phyloP scores from a whole-genome alignment of 371 early-diverging fungal species.

The Chytridium lagenaria region DNA sequence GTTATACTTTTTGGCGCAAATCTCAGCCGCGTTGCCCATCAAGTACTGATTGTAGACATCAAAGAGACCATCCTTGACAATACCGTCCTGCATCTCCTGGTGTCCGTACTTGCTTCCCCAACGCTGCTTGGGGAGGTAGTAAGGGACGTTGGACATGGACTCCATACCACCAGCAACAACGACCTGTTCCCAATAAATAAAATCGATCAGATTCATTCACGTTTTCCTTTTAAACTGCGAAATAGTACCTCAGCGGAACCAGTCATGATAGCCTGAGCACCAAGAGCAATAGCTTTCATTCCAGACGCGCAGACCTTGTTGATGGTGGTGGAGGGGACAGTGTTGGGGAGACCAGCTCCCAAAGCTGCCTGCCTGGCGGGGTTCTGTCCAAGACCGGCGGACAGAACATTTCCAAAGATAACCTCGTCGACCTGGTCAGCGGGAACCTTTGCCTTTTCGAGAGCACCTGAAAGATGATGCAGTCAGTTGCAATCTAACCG shows the following conservation, averaged over 20 bases:
- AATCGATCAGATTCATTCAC: background rate
- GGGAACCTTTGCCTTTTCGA: constrained; percentile 67
- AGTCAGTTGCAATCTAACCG: no score
- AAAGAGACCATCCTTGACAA: constrained; percentile 91
- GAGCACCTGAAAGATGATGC: constrained; percentile 57
- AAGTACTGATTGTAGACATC: constrained; percentile 88
- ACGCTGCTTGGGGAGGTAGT: constrained; percentile 74
- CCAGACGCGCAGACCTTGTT: constrained; percentile 99
- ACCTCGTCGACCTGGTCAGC: constrained; percentile 85
- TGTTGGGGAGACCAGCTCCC: constrained; percentile 81
- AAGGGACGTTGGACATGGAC: constrained; percentile 96
- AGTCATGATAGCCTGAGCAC: constrained; percentile 81
- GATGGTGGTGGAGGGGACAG: constrained; percentile 85
- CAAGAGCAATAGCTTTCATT: constrained; percentile 91
- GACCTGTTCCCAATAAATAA: constrained; percentile 18
- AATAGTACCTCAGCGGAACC: constrained; percentile 78
- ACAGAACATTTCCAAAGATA: constrained; percentile 88
- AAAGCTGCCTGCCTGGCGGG: constrained; percentile 96
- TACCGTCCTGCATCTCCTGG: constrained; percentile 81
- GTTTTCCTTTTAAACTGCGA: background rate
- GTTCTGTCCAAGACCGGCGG: constrained; percentile 86
- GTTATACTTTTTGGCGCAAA: constrained; percentile 82
- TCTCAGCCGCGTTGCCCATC: constrained; percentile 96
- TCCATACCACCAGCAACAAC: constrained; percentile 96
- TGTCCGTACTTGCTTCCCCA: constrained; percentile 81